Conservation (phyloP, 192 early-diverging fungal genomes). For the Podila clonocystis region DNA sequence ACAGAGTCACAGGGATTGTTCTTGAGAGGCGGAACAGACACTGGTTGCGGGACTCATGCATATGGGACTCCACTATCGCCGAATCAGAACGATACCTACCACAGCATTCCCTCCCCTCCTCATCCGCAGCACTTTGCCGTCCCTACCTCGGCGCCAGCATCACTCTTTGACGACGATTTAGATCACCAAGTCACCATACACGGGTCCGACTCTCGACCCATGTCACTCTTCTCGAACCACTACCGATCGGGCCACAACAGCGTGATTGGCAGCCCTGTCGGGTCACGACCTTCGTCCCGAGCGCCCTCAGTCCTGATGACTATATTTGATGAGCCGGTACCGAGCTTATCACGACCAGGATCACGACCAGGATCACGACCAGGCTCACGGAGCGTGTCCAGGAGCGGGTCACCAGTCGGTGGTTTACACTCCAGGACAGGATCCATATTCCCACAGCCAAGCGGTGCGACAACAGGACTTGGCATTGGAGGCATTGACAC, state of each 20-base stretch:
- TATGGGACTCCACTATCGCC: constrained; percentile 7
- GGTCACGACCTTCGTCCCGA: constrained; percentile 13
- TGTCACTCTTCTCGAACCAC: constrained; percentile 38
- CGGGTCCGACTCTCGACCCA: background rate
- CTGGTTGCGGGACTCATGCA: constrained; percentile 21
- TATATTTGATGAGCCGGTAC: constrained; percentile 40
- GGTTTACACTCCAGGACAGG: background rate
- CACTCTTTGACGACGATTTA: constrained; percentile 12
- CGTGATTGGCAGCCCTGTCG: background rate
- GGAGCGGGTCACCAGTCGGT: constrained; percentile 5
- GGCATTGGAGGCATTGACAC: background rate
- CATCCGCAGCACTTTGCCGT: background rate
- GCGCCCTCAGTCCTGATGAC: constrained; percentile 25
- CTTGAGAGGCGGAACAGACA: constrained; percentile 14
- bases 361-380: constrained; percentile 3
- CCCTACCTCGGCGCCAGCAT: background rate
- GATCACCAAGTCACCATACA: constrained; percentile 4
- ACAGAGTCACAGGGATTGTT: constrained; percentile 1
- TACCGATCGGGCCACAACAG: constrained; percentile 24
- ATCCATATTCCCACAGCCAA: background rate
- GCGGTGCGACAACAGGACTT: background rate
- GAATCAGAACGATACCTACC: background rate
- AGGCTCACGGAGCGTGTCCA: constrained; percentile 3
- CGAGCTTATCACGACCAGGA: background rate
- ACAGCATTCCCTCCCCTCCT: background rate